Conservation (phyloP, 805 yeast species). For the Teunomyces barrocoloradensis region DNA sequence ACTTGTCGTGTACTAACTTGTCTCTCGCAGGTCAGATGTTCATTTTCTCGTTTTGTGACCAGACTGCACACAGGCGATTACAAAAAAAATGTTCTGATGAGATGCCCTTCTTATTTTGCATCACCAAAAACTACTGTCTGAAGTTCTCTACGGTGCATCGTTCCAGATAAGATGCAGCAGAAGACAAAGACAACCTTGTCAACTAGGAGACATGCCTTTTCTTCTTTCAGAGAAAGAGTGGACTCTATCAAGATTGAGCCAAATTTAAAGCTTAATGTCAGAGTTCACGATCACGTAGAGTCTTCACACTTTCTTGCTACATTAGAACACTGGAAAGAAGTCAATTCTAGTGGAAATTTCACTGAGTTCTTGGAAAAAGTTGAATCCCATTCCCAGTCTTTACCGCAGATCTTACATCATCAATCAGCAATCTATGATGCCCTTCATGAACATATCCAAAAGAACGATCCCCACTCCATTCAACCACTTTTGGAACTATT, state of each 20-base stretch:
- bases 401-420: constrained; percentile 80
- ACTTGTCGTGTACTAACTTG: neutral
- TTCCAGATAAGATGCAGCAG: neutral
- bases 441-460: constrained; percentile 45
- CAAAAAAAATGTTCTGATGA: constrained; percentile 8
- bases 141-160: neutral
- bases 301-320: constrained; percentile 78
- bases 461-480: constrained; percentile 65
- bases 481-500: constrained; percentile 78
- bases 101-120: constrained; percentile 9
- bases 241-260: constrained; percentile 86
- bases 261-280: constrained; percentile 46
- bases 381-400: constrained; percentile 55
- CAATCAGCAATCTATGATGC: constrained; percentile 54
- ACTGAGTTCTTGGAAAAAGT: constrained; percentile 59
- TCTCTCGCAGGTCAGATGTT: neutral
- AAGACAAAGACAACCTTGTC: constrained; percentile 49
- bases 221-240: constrained; percentile 80
- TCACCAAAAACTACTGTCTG: neutral
- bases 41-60: neutral
- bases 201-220: constrained; percentile 55
- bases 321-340: constrained; percentile 82
- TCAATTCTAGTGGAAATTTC: constrained; percentile 73
- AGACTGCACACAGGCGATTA: neutral
- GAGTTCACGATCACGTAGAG: constrained; percentile 70